A percentile compares a stretch with the other conserved stretches of the same genome.
Evolutionary conservation across 768 basidiomycete species (phyloP).

Genomic region (Mycena olivaceomarginata): DNA sequence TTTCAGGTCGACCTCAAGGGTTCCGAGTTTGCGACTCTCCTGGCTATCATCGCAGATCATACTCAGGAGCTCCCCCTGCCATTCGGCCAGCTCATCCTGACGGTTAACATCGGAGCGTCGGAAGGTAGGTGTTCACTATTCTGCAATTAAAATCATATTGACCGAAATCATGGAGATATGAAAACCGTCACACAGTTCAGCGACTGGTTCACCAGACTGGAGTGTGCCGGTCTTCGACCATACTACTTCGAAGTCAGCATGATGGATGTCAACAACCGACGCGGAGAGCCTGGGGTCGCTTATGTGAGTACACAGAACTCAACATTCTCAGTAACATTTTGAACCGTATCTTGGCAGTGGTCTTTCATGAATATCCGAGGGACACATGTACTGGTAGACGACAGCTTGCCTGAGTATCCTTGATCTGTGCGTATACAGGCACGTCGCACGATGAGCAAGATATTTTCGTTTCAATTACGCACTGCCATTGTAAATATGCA

Average conservation of each 20-base stretch:
- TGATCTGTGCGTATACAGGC: neutral
- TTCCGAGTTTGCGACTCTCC: slow-evolving; percentile 66
- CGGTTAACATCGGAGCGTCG: slow-evolving; percentile 33
- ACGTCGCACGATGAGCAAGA: too few species aligned
- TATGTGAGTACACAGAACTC: slow-evolving; percentile 25
- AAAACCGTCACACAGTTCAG: slow-evolving; percentile 38
- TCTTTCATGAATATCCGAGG: slow-evolving; percentile 41
- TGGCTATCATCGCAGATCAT: slow-evolving; percentile 61
- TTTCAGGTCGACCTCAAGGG: slow-evolving; percentile 66
- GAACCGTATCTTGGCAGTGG: neutral
- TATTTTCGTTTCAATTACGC: too few species aligned
- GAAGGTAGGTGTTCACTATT: neutral
- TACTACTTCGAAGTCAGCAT: slow-evolving; percentile 40
- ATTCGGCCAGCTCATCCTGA: slow-evolving; percentile 62
- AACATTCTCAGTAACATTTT: neutral
- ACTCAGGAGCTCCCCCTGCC: slow-evolving; percentile 59
- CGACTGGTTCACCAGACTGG: slow-evolving; percentile 34
- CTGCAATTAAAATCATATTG: neutral
- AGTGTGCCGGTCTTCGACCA: slow-evolving; percentile 33
- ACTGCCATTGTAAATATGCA: too few species aligned
- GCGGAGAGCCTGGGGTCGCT: slow-evolving; percentile 29
- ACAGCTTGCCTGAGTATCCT: slow-evolving; percentile 37
- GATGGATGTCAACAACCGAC: slow-evolving; percentile 40
- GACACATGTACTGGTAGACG: slow-evolving; percentile 37
- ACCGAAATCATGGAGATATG: slow-evolving; percentile 14